Evolutionary conservation across 495 filamentous ascomycete species (phyloP), one percentile per base, ranked within the genome.

Genomic region (Aspergillus cavernicola): DNA sequence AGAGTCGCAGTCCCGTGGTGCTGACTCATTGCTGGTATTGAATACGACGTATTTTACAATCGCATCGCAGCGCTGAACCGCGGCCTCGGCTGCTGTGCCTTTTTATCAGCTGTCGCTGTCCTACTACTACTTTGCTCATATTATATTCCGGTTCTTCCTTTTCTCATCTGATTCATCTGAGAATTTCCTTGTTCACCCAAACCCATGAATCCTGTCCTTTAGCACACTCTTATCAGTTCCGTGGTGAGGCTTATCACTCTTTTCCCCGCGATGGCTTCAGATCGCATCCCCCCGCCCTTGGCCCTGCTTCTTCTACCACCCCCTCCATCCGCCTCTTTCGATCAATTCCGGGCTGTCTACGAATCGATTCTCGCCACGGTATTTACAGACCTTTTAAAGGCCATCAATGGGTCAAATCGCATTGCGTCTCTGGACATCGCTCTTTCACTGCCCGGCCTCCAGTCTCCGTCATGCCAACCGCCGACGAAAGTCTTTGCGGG

Each of bases 401-500:
- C 44, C 3, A 53, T 76, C 9, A 59, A 66, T 35, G 63, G 54
- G 12, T 61, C 71, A 28, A 60, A 61, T 41, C 43, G 43, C 12
- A 61, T 65, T 53, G 68, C 68, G 8, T 57, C 62, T 13, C 43
- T 80, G 15, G 77, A 80, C 52, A 66, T 80, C 59, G 76, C 69
- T 6, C 40, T 80, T 33, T 65, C 65, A 22, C 55, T 78, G 32
- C 72, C 76, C 13, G 59, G 61, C 26, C 48, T 78, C 15, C 65
- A 71, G 9, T 69, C 75, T n/a, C 59, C 67, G 13, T 42, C 57
- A 40, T 64, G 57, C 57, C 65, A 58, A 26, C 70, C 82, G 58
- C 70, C 85, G 66, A 71, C 80, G 57, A 62, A 70, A 70, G 52
- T 82, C 51, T 81, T 89, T 72, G 72, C 66, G 55, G 68, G 78